Percentiles rank a stretch among this genome's conserved stretches.
Conservation (phyloP, 345 rosid species). For the Salix arbutifolia region DNA sequence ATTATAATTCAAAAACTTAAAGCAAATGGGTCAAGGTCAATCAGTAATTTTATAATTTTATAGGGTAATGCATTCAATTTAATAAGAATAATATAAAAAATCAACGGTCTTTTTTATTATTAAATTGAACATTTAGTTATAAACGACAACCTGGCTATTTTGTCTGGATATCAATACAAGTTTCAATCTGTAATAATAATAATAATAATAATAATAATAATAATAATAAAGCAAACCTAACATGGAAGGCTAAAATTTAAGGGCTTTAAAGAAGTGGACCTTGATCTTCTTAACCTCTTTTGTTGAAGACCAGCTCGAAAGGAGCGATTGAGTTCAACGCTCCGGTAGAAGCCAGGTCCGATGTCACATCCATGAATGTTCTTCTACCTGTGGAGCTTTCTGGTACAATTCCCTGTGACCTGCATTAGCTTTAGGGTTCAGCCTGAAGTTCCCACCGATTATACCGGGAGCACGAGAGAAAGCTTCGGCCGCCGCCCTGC, state of each 20-base stretch:
- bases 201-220: no score
- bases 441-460: slow-evolving; percentile 26
- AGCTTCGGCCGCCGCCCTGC: slow-evolving; percentile 37
- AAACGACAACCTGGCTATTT: neutral
- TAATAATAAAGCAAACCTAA: no score
- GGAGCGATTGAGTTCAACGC: slow-evolving; percentile 6
- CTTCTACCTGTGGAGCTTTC: slow-evolving; percentile 28
- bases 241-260: neutral
- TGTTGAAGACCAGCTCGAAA: slow-evolving; percentile 32
- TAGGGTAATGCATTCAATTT: no score
- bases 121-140: neutral
- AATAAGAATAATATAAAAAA: no score
- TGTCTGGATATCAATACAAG: neutral
- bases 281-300: slow-evolving; percentile 40
- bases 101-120: no score
- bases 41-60: no score
- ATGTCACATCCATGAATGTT: slow-evolving; percentile 42
- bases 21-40: no score
- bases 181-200: neutral
- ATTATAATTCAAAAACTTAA: no score
- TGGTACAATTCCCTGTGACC: slow-evolving; percentile 38
- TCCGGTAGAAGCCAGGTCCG: slow-evolving; percentile 39
- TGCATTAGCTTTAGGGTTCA: slow-evolving; percentile 41
- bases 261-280: slow-evolving; percentile 21
- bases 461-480: slow-evolving; percentile 51